Base-by-base conservation (phyloP, 768 basidiomycete genomes). In the Termitomyces sp. region DNA sequence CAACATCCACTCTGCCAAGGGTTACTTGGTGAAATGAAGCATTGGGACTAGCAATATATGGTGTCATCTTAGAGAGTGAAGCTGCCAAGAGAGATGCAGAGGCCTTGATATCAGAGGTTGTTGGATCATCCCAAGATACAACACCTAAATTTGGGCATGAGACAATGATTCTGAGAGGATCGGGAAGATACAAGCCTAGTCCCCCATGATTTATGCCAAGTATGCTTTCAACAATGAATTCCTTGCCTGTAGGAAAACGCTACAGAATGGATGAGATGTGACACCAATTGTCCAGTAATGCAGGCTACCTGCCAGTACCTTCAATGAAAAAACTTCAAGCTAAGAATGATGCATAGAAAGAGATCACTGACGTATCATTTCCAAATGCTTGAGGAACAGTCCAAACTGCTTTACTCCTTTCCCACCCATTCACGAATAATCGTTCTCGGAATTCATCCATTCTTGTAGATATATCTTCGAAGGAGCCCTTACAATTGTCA, bases 341-440 rank as follows among this genome's bases (percentile, higher is more conserved):
- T 46, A 56, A 57, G 34, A 25, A 48, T 32, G 20, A 10, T 49
- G 11, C 12, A 37, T 29, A 25, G 53, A 36, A 14, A 43, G 42
- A 36, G 3, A 37, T 20, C 10, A 73, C 77, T 64, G 74, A 89
- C 73, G 82, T 83, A 43, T 73, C 73, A 59, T 80, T 81, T 32
- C 89, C 88, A 68, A 93, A 93, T 0, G 81, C 90, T 71, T 93
- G 91, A 0, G 90, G 88, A 1, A 92, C 91, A 2, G 86, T 85
- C 92, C 91, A 92, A 0, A 91, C 79, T 1, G 87, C 82, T 69
- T 89, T 86, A 5, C 80, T 83, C 11, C 83, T 75, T 64, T 86
- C 85, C 85, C 88, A 88, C 2, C 87, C 88, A 63, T 87, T 81
- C 52, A 82, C 77, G 62, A 83, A 81, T 15, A 87, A 66, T 25